phyloP scores from a whole-genome alignment of 1,284 basidiomycete genomes.

The Marasmius sp. region DNA sequence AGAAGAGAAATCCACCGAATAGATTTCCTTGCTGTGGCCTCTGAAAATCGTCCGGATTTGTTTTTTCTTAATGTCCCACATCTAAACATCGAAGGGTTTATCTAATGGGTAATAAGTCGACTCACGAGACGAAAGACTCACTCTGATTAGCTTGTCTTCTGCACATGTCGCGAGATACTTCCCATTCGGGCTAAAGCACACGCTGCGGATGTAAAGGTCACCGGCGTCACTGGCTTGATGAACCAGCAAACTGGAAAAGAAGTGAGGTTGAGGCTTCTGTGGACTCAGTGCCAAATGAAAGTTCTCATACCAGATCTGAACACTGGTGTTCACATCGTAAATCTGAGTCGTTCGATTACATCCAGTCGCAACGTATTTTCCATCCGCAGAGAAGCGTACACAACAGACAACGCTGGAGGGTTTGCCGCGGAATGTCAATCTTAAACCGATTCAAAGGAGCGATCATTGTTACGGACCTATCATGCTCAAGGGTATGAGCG shows the following conservation, averaged over 20 bases:
- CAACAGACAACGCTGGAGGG: constrained; percentile 71
- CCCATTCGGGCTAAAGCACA: constrained; percentile 84
- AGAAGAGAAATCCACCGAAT: constrained; percentile 83
- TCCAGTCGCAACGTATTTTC: constrained; percentile 76
- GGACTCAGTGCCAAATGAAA: too few relatives aligned
- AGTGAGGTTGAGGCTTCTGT: background rate
- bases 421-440: background rate
- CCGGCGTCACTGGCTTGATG: constrained; percentile 69
- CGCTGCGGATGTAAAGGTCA: constrained; percentile 82
- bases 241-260: constrained; percentile 55
- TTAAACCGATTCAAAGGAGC: background rate
- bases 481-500: constrained; percentile 82
- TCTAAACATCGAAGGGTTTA: constrained; percentile 39
- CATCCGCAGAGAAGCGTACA: constrained; percentile 81
- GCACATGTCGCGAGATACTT: constrained; percentile 81
- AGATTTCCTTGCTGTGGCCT: constrained; percentile 90
- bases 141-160: constrained; percentile 82
- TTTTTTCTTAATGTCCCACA: constrained; percentile 84
- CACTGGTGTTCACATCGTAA: constrained; percentile 74
- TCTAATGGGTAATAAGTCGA: constrained; percentile 2
- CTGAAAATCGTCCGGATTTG: constrained; percentile 73
- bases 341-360: constrained; percentile 79
- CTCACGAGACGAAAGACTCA: constrained; percentile 35
- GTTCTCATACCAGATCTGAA: too few relatives aligned
- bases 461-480: constrained; percentile 71